Evolutionary conservation across 2,329 filamentous ascomycete genomes (phyloP).

Genomic region (Huntiella moniliformis): DNA sequence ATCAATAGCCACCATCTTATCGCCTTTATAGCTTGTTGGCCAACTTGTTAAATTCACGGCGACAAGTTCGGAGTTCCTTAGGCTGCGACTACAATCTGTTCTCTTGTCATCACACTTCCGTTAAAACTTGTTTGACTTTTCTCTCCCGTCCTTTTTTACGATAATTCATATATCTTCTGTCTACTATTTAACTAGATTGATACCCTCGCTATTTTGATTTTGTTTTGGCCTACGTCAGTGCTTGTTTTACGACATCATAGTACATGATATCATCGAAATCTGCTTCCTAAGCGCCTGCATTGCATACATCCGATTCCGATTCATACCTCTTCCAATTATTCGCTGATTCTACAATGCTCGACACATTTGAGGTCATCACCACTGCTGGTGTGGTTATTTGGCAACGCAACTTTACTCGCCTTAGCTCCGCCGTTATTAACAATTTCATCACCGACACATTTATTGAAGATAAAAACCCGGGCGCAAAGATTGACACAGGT

Average conservation of each 20-base stretch:
- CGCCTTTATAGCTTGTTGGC: constrained; percentile 4
- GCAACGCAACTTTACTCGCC: constrained; percentile 69
- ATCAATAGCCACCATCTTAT: background rate
- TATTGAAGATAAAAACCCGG: constrained; percentile 73
- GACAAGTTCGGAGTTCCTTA: too few species aligned
- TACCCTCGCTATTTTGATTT: background rate
- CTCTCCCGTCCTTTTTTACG: background rate
- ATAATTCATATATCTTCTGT: background rate
- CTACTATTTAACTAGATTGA: background rate
- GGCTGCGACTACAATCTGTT: background rate
- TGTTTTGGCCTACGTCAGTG: background rate
- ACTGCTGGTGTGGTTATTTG: constrained; percentile 93
- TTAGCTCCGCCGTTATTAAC: constrained; percentile 74
- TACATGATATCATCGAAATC: constrained; percentile 1
- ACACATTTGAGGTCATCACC: constrained; percentile 90
- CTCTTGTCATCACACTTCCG: background rate
- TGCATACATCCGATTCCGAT: constrained; percentile 2
- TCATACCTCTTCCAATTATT: constrained; percentile 5
- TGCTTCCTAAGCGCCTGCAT: background rate
- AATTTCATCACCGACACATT: constrained; percentile 91
- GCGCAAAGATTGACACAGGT: constrained; percentile 36
- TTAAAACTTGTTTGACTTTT: background rate
- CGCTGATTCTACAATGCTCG: constrained; percentile 46
- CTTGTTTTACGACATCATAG: background rate
- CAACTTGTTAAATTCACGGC: background rate